Evolutionary conservation across 768 basidiomycete species (phyloP), one percentile per base, ranked within the genome.

Genomic region (Panaeolus cyanescens): DNA sequence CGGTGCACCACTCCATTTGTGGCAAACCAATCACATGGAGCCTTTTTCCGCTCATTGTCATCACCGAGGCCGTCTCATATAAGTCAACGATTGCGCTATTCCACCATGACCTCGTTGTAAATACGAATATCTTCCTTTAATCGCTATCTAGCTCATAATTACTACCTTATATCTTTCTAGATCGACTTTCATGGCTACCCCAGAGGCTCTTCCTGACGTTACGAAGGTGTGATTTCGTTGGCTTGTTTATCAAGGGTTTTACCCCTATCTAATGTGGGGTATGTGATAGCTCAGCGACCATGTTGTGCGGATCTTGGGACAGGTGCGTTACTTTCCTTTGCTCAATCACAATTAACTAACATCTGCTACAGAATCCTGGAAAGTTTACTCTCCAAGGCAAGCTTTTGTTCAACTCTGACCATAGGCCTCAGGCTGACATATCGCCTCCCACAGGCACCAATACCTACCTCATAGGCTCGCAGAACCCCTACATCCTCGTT

Each of bases 301-400:
- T 59, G 86, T 93, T 1, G 76, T 87, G 6, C 79, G 92, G 63
- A 79, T 94, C 7, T 74, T 94, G 19, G 92, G 90, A 3, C 91
- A 93, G 86, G 92, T 91, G 69, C 50, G 77, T 68, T 40, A 9
- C 19, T n/a, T 42, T 20, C 20, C 22, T 40, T 15, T 33, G 9
- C 30, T 60, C 9, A 39, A 42, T 30, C 13, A 34, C 34, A 28
- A n/a, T 55, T 8, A 33, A 33, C 55, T 33, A 54, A 28, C 28
- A 6, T 42, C 34, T 39, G 37, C 8, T 50, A 22, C 65, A 95
- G 91, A 96, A 96, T 68, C 93, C 94, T 7, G 90, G 93, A 3
- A 88, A 91, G 67, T 95, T 92, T 71, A 95, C 93, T 0, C 79
- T 96, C 0, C 93, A 95, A 79, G 94, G 92, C 89, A 57, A 56